A percentile compares a stretch with the other conserved stretches of the same genome.
phyloP scores from a whole-genome alignment of 2,329 filamentous ascomycete genomes.

The Nothopassalora personata region DNA sequence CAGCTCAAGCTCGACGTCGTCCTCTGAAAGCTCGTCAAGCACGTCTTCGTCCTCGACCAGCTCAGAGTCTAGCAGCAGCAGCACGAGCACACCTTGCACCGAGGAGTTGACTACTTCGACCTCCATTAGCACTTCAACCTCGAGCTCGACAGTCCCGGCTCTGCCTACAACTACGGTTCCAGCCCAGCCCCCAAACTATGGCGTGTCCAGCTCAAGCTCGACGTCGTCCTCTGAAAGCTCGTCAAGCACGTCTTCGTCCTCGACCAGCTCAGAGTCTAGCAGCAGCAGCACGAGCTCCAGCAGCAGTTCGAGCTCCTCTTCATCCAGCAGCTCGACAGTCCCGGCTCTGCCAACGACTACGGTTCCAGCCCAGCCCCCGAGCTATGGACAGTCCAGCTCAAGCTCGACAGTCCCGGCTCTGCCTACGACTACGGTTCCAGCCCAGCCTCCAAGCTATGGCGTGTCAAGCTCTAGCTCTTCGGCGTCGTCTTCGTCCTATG shows the following conservation, averaged over 20 bases:
- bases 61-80: neutral
- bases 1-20: neutral
- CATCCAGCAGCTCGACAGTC: neutral
- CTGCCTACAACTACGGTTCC: neutral
- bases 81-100: conserved; percentile 1
- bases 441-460: neutral
- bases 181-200: neutral
- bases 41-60: neutral
- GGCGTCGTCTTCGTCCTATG: neutral
- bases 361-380: neutral
- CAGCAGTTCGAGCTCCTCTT: neutral
- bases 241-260: neutral
- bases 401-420: neutral
- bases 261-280: neutral
- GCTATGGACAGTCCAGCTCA: neutral
- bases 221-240: neutral
- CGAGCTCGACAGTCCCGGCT: neutral
- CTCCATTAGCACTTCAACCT: neutral
- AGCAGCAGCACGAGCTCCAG: neutral
- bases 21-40: neutral
- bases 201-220: neutral
- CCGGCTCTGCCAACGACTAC: no score
- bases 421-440: neutral
- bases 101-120: neutral
- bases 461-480: conserved; percentile 1